A percentile compares a stretch with the other conserved stretches of the same genome.
phyloP scores from a whole-genome alignment of 768 basidiomycete genomes.

The Trametes cinnabarina region DNA sequence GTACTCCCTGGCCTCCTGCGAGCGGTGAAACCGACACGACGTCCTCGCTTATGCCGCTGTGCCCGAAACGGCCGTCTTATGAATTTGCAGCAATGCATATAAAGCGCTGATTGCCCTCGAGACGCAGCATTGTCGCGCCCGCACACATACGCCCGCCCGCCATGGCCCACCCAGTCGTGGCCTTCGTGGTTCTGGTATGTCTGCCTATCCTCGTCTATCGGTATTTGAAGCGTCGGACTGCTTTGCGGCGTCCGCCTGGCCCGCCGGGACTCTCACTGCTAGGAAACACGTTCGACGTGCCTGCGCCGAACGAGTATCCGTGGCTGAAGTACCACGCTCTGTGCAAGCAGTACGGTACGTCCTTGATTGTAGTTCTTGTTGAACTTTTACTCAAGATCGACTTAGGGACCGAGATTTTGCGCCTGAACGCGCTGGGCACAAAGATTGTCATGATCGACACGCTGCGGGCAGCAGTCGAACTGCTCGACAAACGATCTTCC shows the following conservation, averaged over 20 bases:
- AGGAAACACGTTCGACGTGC: constrained; percentile 24
- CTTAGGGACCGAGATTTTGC: constrained; percentile 20
- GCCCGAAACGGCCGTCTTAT: no score
- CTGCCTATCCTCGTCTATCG: background rate
- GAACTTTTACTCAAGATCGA: no score
- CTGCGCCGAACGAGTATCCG: constrained; percentile 7
- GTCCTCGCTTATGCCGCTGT: no score
- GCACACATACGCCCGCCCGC: no score
- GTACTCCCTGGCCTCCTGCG: no score
- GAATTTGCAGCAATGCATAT: no score
- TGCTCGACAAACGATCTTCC: constrained; percentile 28
- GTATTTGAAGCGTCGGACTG: background rate
- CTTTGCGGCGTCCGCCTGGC: constrained; percentile 17
- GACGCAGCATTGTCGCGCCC: no score
- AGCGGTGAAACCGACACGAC: no score
- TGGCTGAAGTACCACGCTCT: constrained; percentile 18
- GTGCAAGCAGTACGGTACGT: constrained; percentile 21
- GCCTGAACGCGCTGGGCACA: constrained; percentile 18
- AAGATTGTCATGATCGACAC: constrained; percentile 25
- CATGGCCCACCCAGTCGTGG: background rate
- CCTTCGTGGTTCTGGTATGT: background rate
- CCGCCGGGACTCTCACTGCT: constrained; percentile 20
- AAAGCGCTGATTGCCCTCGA: no score
- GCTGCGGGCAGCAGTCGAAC: constrained; percentile 21
- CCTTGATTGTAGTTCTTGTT: background rate